phyloP scores from a whole-genome alignment of 495 filamentous ascomycete species.

The Physcia stellaris region DNA sequence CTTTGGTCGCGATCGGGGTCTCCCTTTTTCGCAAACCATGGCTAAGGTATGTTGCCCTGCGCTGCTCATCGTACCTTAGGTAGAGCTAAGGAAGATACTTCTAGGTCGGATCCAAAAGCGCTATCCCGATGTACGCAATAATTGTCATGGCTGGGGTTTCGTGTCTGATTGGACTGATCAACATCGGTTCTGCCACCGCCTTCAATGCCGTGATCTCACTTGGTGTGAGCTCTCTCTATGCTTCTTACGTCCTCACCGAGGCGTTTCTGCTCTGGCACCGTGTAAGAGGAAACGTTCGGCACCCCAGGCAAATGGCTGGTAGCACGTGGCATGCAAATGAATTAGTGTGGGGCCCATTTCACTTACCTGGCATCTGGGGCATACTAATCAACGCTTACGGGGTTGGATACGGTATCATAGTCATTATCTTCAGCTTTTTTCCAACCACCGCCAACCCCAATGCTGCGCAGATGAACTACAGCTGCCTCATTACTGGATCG shows the following conservation, averaged over 20 bases:
- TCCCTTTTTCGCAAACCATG: slow-evolving; percentile 30
- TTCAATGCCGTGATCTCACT: slow-evolving; percentile 36
- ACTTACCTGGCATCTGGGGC: slow-evolving; percentile 29
- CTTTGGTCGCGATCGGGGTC: slow-evolving; percentile 37
- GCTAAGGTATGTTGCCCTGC: slow-evolving; percentile 22
- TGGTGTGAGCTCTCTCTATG: slow-evolving; percentile 22
- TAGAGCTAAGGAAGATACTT: neutral
- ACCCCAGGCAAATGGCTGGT: slow-evolving; percentile 12
- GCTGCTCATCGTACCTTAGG: slow-evolving; percentile 4
- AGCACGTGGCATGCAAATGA: slow-evolving; percentile 17
- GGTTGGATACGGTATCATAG: slow-evolving; percentile 22
- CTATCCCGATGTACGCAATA: slow-evolving; percentile 39
- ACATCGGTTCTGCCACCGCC: slow-evolving; percentile 32
- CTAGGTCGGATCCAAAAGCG: slow-evolving; percentile 22
- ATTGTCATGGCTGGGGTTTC: slow-evolving; percentile 30
- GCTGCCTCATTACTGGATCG: slow-evolving; percentile 24
- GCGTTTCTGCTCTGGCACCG: slow-evolving; percentile 34
- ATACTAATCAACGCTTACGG: slow-evolving; percentile 29
- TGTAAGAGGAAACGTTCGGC: slow-evolving; percentile 21
- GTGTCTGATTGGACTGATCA: slow-evolving; percentile 27
- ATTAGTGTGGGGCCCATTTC: slow-evolving; percentile 36
- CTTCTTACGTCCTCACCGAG: slow-evolving; percentile 28
- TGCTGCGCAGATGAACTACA: slow-evolving; percentile 29
- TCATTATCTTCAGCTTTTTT: slow-evolving; percentile 33
- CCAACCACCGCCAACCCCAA: slow-evolving; percentile 23